Evolutionary conservation across 164 flowering plant genomes (phyloP).

Genomic region (Magnolia officinalis): DNA sequence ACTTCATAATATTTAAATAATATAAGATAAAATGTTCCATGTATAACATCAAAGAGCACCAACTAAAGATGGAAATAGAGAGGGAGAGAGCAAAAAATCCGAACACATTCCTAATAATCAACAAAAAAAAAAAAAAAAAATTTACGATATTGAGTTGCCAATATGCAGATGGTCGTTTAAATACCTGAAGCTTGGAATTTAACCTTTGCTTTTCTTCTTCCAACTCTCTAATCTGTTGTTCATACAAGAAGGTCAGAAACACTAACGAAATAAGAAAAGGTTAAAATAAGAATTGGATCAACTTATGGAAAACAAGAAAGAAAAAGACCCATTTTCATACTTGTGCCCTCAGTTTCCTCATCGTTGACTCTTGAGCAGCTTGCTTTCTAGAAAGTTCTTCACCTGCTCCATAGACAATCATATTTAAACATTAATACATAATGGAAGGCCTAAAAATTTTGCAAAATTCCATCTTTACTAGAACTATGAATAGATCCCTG

Average conservation of each 20-base stretch:
- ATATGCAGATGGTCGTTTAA: neutral
- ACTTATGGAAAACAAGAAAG: neutral
- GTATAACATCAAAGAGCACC: neutral
- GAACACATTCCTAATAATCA: neutral
- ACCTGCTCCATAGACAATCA: slow-evolving; percentile 40
- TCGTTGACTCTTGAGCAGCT: slow-evolving; percentile 93
- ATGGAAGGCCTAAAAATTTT: neutral
- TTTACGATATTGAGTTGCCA: neutral
- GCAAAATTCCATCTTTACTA: neutral
- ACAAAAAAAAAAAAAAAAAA: too few species aligned
- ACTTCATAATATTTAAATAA: too few species aligned
- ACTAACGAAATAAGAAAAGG: neutral
- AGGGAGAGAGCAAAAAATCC: neutral
- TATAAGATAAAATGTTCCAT: too few species aligned
- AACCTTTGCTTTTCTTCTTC: slow-evolving; percentile 99
- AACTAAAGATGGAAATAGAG: neutral
- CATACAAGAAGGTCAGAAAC: slow-evolving; percentile 18
- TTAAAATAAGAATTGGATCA: neutral
- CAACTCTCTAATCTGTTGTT: slow-evolving; percentile 84
- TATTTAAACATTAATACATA: neutral
- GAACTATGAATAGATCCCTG: neutral
- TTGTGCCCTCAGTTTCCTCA: slow-evolving; percentile 97
- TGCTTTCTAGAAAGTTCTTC: slow-evolving; percentile 98
- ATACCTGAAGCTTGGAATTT: slow-evolving; percentile 87
- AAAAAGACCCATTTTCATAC: slow-evolving; percentile 28